Conservation (phyloP, 148 eudicot species). For the Amaranthus cruentus region DNA sequence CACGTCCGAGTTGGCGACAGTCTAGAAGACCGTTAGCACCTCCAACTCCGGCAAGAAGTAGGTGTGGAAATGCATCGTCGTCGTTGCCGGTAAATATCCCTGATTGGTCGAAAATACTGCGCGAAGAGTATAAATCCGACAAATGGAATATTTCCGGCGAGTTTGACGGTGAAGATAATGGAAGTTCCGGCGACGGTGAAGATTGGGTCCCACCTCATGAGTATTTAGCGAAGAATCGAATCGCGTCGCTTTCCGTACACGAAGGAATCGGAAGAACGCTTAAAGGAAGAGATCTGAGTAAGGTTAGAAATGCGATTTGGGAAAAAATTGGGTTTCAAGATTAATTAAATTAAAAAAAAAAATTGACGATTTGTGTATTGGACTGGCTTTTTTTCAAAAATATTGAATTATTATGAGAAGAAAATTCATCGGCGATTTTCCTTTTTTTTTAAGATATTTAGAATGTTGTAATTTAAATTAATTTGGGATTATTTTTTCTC, state of each 20-base stretch:
- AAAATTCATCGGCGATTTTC: too few species aligned
- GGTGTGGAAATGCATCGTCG: conserved; percentile 17
- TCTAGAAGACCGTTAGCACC: conserved; percentile 1
- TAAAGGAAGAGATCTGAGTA: conserved; percentile 72
- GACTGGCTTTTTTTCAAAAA: too few species aligned
- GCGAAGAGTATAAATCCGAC: conserved; percentile 36
- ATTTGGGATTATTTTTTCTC: background rate
- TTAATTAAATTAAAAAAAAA: conserved; percentile 11
- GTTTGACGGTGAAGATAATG: conserved; percentile 24
- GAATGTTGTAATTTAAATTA: too few species aligned
- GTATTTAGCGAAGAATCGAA: conserved; percentile 51
- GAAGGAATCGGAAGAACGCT: conserved; percentile 69
- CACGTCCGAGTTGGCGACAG: conserved; percentile 15
- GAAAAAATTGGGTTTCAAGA: conserved; percentile 73
- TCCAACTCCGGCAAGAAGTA: background rate
- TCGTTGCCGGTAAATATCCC: conserved; percentile 61
- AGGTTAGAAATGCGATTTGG: conserved; percentile 78
- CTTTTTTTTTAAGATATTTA: too few species aligned
- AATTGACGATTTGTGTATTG: too few species aligned
- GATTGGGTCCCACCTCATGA: conserved; percentile 72
- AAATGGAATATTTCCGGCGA: conserved; percentile 8
- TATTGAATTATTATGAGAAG: too few species aligned
- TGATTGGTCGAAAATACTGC: conserved; percentile 61
- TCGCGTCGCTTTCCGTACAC: conserved; percentile 58
- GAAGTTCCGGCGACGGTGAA: conserved; percentile 24